Conservation (phyloP, 805 yeast genomes). For the Saturnispora ahearnii region DNA sequence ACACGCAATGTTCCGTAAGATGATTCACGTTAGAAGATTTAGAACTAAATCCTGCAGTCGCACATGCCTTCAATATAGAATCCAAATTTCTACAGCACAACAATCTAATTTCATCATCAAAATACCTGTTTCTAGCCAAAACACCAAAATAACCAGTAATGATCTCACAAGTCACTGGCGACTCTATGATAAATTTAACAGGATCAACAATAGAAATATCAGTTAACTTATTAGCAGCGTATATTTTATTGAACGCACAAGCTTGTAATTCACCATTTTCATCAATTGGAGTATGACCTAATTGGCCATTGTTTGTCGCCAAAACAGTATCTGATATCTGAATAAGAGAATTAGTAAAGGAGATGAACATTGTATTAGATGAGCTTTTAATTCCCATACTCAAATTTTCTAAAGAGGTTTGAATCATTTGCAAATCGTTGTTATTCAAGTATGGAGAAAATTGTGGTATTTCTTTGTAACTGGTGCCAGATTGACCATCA, state of each 20-base stretch:
- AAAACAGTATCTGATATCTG: constrained; percentile 31
- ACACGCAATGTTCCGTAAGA: constrained; percentile 38
- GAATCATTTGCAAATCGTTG: constrained; percentile 44
- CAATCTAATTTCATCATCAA: constrained; percentile 38
- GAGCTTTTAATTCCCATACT: constrained; percentile 54
- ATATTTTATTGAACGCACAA: constrained; percentile 50
- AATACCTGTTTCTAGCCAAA: constrained; percentile 35
- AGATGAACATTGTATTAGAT: constrained; percentile 39
- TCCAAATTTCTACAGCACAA: constrained; percentile 45
- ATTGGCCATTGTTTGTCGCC: constrained; percentile 3
- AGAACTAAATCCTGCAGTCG: constrained; percentile 33
- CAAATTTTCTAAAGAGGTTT: constrained; percentile 48
- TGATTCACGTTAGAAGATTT: constrained; percentile 5
- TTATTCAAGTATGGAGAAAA: constrained; percentile 33
- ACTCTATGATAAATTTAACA: constrained; percentile 36
- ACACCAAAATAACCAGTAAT: constrained; percentile 39
- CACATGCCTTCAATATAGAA: constrained; percentile 34
- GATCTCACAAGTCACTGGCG: constrained; percentile 38
- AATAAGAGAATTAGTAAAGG: constrained; percentile 40
- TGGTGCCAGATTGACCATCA: constrained; percentile 47
- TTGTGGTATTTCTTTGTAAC: constrained; percentile 35
- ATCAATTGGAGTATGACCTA: constrained; percentile 18
- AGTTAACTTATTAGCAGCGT: constrained; percentile 44
- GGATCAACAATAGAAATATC: constrained; percentile 46
- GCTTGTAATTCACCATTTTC: constrained; percentile 19